Conservation (phyloP, 768 basidiomycete genomes). For the Cystobasidium onofrii region DNA sequence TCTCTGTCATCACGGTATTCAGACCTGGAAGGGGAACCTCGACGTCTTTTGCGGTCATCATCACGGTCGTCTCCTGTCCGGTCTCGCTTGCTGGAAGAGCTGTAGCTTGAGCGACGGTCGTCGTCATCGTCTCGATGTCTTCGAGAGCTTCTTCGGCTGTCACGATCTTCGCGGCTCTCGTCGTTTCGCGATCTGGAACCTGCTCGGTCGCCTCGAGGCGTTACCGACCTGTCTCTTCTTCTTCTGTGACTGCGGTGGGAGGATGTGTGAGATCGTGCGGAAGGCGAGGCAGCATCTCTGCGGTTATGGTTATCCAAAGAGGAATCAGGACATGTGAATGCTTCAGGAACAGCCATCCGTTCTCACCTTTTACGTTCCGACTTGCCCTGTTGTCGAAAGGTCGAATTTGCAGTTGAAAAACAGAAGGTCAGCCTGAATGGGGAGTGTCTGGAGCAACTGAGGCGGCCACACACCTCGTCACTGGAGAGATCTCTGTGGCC, state of each 20-base stretch:
- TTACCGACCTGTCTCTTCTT: constrained; percentile 21
- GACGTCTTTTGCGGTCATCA: constrained; percentile 49
- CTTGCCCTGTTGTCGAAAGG: neutral
- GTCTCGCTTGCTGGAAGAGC: constrained; percentile 50
- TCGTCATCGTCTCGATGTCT: constrained; percentile 45
- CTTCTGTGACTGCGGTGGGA: constrained; percentile 15
- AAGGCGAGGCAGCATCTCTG: constrained; percentile 13
- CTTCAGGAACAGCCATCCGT: neutral
- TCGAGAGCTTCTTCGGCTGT: constrained; percentile 8
- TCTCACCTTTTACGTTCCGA: neutral
- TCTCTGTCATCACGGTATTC: neutral
- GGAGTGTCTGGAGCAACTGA: too few species aligned
- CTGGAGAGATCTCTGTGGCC: neutral
- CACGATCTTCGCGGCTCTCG: neutral
- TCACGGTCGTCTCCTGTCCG: constrained; percentile 56
- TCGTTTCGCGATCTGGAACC: too few species aligned
- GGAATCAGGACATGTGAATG: neutral
- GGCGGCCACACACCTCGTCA: neutral
- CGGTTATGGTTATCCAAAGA: neutral
- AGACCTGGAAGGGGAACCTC: neutral
- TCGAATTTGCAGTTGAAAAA: neutral
- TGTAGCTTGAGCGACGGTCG: constrained; percentile 46
- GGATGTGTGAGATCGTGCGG: constrained; percentile 18
- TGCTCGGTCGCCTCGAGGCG: constrained; percentile 16
- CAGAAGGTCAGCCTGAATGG: neutral